Base-by-base conservation (phyloP, 2,329 filamentous ascomycete species). In the Calycina herbarum region DNA sequence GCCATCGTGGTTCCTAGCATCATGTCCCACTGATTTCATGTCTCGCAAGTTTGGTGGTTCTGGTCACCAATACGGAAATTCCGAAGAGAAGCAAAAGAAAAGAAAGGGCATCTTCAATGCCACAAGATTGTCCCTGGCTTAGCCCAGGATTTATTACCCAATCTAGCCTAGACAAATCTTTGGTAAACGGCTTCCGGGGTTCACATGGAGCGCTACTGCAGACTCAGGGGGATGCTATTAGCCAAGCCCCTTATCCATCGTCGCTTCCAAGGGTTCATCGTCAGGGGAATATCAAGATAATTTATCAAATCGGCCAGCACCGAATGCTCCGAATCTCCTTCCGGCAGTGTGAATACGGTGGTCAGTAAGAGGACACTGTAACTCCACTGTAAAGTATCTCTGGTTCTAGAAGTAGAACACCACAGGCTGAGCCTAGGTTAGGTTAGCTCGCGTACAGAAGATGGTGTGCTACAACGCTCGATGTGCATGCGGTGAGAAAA, bases 391-490 rank as follows among this genome's bases (percentile, higher is more conserved):
- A 11, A n/a, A 38, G 5, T 40, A 40, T 51, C 11, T 24, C 11
- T 27, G 20, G 20, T 54, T 54, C 48, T 54, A 27, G 48, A 54
- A 54, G 48, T 24, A 27, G 48, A 54, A 24, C 20, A 54, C 38
- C 38, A 40, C 38, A 40, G 38, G 38, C 38, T 40, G 38, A 40
- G 13, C 10, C 35, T 38, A 38, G 35, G 35, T 8, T 54, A 54
- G 20, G 2, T 29, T 29, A 29, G 20, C 48, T 54, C 48, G 48
- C 48, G 20, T 54, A 54, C 48, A 54, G 48, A 27, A 27, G 48
- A 54, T 24, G 48, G 48, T 54, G 48, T 54, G 48, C 48, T 54
- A 54, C 48, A 54, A 54, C 48, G 48, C 48, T 54, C 48, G 5
- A 13, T 54, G 48, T 54, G 48, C 48, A 54, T 54, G 48, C 48